Conservation (phyloP, 1,284 basidiomycete genomes). For the Coniferiporia weirii region DNA sequence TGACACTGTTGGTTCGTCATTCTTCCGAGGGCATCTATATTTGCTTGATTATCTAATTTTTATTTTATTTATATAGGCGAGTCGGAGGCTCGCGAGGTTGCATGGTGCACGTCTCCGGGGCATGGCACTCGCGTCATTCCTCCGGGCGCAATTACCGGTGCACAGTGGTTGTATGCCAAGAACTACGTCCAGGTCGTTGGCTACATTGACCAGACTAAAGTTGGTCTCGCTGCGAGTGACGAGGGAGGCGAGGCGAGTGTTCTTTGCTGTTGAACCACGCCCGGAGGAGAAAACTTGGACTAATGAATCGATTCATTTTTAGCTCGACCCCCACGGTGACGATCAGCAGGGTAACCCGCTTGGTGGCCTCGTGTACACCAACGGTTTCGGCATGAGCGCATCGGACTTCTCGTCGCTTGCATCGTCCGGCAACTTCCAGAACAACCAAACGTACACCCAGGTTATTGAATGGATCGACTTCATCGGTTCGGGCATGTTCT, state of each 20-base stretch:
- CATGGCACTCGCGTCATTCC: slow-evolving; percentile 57
- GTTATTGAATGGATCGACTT: slow-evolving; percentile 32
- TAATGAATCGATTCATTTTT: neutral
- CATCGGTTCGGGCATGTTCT: slow-evolving; percentile 24
- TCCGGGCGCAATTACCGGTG: slow-evolving; percentile 40
- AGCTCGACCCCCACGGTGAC: slow-evolving; percentile 25
- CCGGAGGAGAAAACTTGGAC: neutral
- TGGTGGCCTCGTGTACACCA: slow-evolving; percentile 35
- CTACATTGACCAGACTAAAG: slow-evolving; percentile 27
- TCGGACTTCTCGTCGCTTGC: slow-evolving; percentile 13
- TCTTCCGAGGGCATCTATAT: neutral
- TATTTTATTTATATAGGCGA: slow-evolving; percentile 31
- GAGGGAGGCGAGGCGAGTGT: slow-evolving; percentile 23
- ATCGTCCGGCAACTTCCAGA: slow-evolving; percentile 18
- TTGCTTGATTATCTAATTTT: neutral
- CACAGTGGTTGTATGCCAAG: slow-evolving; percentile 33
- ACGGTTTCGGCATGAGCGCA: slow-evolving; percentile 25
- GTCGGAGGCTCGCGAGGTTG: slow-evolving; percentile 53
- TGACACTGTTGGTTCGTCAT: slow-evolving; percentile 16
- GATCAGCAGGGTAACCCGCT: slow-evolving; percentile 33
- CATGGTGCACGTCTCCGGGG: slow-evolving; percentile 55
- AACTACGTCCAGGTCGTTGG: slow-evolving; percentile 32
- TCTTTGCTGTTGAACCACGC: neutral
- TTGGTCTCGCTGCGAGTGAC: slow-evolving; percentile 28
- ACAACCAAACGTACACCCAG: slow-evolving; percentile 25